Percentiles rank a stretch among this genome's conserved stretches.
phyloP scores from a whole-genome alignment of 306 rosid genomes.

The Inga leiocalycina region DNA sequence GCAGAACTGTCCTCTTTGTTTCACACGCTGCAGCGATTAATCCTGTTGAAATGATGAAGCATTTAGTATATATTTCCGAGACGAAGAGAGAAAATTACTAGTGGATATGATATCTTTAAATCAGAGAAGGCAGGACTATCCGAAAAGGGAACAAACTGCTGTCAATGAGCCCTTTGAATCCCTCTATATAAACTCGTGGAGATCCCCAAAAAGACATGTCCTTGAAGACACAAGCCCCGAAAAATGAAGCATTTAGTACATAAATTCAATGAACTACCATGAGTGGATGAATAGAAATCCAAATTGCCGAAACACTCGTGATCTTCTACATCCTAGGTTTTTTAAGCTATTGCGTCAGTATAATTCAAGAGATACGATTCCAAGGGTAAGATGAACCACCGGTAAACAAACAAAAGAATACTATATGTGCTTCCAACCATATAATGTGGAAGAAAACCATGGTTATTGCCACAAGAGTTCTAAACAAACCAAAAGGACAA shows the following conservation, averaged over 20 bases:
- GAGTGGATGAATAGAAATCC: no score
- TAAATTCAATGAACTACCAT: no score
- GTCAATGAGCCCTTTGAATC: background rate
- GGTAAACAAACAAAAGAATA: background rate
- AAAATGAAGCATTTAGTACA: conserved; percentile 7
- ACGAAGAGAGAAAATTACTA: background rate
- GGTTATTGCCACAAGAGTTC: background rate
- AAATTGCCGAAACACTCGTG: no score
- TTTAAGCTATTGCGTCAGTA: background rate
- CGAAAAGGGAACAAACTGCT: background rate
- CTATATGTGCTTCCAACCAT: background rate
- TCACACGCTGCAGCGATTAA: conserved; percentile 72
- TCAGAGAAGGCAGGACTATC: background rate
- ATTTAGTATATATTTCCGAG: background rate
- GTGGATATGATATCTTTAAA: background rate
- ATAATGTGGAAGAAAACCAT: conserved; percentile 5
- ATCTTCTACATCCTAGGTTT: background rate
- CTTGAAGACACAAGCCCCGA: background rate
- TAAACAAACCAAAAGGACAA: background rate
- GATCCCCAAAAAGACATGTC: background rate
- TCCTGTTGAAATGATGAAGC: conserved; percentile 48
- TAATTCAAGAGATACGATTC: conserved; percentile 4
- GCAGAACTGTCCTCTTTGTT: conserved; percentile 32
- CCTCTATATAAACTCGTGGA: background rate
- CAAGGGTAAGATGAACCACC: conserved; percentile 1